These are phyloP conservation scores for Apiosordaria backusii DNA, from an alignment of 495 filamentous ascomycete genomes.

Conservation along the genomic window DNA sequence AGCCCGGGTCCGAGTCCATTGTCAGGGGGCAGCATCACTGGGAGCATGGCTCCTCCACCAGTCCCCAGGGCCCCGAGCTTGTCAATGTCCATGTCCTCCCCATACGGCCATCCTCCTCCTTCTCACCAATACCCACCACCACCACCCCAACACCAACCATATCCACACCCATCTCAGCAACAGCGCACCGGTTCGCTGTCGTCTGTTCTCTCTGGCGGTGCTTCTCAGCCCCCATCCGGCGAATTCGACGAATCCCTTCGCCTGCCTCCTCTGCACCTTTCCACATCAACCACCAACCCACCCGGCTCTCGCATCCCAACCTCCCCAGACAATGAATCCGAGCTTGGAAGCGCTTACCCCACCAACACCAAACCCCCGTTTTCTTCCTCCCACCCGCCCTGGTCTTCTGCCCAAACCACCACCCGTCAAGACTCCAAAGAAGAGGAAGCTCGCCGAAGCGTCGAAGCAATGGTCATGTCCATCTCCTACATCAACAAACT, in stretches of 20 bases:
- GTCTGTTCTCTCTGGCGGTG: not conserved
- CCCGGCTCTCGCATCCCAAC: conserved; percentile 31
- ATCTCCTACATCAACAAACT: conserved; percentile 66
- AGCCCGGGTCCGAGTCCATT: conserved; percentile 6
- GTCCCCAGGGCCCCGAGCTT: not conserved
- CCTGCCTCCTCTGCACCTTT: conserved; percentile 56
- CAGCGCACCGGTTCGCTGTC: not conserved
- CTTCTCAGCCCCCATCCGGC: conserved; percentile 4
- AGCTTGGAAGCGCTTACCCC: not conserved
- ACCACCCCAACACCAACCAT: not conserved
- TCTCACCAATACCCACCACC: not conserved
- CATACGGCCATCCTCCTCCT: not conserved
- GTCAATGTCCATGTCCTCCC: not conserved
- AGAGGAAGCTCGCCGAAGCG: conserved; percentile 29
- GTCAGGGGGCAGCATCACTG: not conserved
- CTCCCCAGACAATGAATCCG: not conserved
- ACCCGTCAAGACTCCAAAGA: not conserved
- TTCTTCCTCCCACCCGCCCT: not conserved
- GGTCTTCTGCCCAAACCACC: not conserved
- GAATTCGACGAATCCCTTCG: conserved; percentile 45
- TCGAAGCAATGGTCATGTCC: conserved; percentile 71
- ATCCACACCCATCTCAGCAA: not conserved
- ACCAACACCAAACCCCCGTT: not conserved
- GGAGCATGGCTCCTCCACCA: conserved; percentile 8
- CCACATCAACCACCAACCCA: conserved; percentile 13